phyloP scores from a whole-genome alignment of 768 basidiomycete genomes.

The Hericium coralloides region DNA sequence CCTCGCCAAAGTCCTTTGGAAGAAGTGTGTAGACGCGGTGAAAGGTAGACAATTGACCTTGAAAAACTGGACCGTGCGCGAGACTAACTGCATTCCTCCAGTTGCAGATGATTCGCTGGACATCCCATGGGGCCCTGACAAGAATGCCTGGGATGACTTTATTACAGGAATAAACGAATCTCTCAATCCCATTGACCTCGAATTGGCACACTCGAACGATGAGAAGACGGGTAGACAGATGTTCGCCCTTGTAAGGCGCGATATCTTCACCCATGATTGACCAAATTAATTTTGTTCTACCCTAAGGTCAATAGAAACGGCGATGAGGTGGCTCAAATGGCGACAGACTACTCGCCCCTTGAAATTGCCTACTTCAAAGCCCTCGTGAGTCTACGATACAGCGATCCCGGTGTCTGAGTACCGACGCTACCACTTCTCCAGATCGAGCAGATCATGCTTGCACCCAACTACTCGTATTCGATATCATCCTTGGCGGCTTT shows the following conservation, averaged over 20 bases:
- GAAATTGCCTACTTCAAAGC: constrained; percentile 85
- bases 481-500: constrained; percentile 71
- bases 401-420: neutral
- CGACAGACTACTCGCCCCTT: constrained; percentile 68
- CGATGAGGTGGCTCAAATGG: constrained; percentile 77
- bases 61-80: neutral
- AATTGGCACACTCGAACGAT: constrained; percentile 55
- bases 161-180: constrained; percentile 49
- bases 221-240: constrained; percentile 55
- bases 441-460: constrained; percentile 85
- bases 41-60: constrained; percentile 37
- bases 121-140: constrained; percentile 31
- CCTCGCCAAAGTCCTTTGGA: constrained; percentile 58
- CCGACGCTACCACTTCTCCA: constrained; percentile 22
- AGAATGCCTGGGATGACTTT: constrained; percentile 51
- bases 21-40: constrained; percentile 57
- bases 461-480: constrained; percentile 65
- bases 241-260: constrained; percentile 54
- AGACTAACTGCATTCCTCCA: constrained; percentile 18
- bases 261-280: neutral
- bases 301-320: constrained; percentile 69
- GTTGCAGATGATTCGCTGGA: constrained; percentile 45
- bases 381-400: constrained; percentile 38
- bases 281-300: neutral
- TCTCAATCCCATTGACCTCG: constrained; percentile 64